phyloP scores from a whole-genome alignment of 352 stramenopile genomes.

The Pythium phragmiticola region DNA sequence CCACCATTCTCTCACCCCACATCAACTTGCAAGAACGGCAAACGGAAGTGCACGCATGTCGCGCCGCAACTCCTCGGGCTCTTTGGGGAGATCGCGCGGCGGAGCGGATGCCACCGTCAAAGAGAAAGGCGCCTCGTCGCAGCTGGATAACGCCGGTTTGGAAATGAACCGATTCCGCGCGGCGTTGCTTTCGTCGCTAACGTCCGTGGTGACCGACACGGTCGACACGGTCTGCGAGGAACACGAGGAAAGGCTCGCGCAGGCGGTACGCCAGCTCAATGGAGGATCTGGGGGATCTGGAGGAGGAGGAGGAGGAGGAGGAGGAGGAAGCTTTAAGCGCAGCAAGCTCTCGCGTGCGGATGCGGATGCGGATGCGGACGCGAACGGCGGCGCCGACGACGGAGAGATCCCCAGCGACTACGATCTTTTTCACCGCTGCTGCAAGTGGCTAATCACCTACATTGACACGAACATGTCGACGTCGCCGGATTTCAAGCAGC shows the following conservation, averaged over 20 bases:
- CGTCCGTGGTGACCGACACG: conserved; percentile 45
- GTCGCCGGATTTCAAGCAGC: conserved; percentile 46
- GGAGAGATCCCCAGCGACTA: conserved; percentile 35
- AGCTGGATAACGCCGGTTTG: not conserved
- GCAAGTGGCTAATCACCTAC: conserved; percentile 57
- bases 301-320: not conserved
- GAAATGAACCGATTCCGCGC: conserved; percentile 33
- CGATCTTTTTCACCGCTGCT: conserved; percentile 57
- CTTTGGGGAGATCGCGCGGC: not conserved
- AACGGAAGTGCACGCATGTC: not conserved
- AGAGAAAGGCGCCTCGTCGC: not conserved
- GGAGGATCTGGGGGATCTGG: not conserved
- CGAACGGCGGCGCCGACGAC: not conserved
- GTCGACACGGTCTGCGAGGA: conserved; percentile 50
- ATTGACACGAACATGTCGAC: conserved; percentile 64
- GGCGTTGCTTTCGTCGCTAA: conserved; percentile 43
- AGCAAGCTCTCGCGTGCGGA: not conserved
- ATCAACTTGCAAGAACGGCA: not conserved
- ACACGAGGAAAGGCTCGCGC: conserved; percentile 33
- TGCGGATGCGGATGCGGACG: not conserved
- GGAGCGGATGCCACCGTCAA: not conserved
- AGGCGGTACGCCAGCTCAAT: conserved; percentile 21
- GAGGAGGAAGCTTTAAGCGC: not conserved
- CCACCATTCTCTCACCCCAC: not conserved
- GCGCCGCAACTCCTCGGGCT: not conserved